Base-by-base conservation (phyloP, 345 rosid genomes). In the Passiflora organensis region DNA sequence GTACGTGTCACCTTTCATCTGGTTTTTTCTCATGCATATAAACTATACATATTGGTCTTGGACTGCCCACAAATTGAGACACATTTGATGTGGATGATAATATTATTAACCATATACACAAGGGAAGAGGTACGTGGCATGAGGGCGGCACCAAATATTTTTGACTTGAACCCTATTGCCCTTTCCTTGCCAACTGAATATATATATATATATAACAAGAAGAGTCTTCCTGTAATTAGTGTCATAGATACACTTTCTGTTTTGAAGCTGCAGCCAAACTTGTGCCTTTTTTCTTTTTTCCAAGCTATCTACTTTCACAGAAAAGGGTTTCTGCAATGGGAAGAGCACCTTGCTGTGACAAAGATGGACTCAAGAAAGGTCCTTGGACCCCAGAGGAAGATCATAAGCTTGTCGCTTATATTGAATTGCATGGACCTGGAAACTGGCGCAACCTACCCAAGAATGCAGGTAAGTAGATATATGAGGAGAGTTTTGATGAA, bases 291-390 rank as follows among this genome's bases (percentile, higher is more conserved):
- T 13, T 8, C n/a, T 23, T 56, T 8, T 15, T 14, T 8, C 25
- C 32, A 17, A 36, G 12, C 9, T 6, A 10, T 25, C 2, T 13
- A 17, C 32, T 48, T 22, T 32, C 18, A 20, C 6, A 23, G 10
- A 48, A 43, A n/a, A n/a, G n/a, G n/a, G n/a, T n/a, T n/a, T n/a
- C n/a, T 1, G 6, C 1, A 45, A 69, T 69, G 74, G 74, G 69
- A 41, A 69, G 74, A 53, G 63, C 65, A 19, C 74, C 74, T 53
- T 69, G 74, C 51, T 69, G 74, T 20, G 74, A 69, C 57, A 69
- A 69, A 24, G 63, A 58, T 48, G 74, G 74, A 41, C 57, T 63
- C 23, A 69, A 69, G 65, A 69, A 69, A 39, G 74, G 74, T 32
- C 69, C 74, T 0, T 69, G 74, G 74, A 69, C 74, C 0, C 15